Base-by-base conservation (phyloP, 2,329 filamentous ascomycete species). In the Penicillium polonicum region DNA sequence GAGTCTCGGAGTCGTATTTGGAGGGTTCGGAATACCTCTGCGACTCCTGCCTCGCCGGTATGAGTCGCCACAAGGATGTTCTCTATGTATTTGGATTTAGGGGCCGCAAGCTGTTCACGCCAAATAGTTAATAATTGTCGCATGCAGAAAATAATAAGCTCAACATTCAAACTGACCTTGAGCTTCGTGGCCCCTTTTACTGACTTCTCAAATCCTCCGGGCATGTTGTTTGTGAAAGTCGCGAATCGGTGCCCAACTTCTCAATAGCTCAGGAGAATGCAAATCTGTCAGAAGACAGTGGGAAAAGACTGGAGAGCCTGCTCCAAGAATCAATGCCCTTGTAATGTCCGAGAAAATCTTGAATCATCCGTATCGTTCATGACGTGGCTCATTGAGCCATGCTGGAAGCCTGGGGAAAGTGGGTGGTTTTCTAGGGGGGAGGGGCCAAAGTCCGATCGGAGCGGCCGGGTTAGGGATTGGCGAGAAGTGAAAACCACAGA, bases 71-170 rank as follows among this genome's bases (percentile, higher is more conserved):
- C 84, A 57, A 99, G 85, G 72, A 99, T 97, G 74, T 97, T 92
- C 76, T 99, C 94, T 80, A 99, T 95, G 80, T 97, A 99, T 79
- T 99, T 99, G 56, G 93, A 94, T 80, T 99, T 99, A 51, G 94
- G 94, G 61, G 94, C 91, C 66, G 94, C 94, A 78, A 92, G 89
- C 91, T 95, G 71, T 62, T 39, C 29, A 43, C 31, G 57, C 49
- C 44, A 54, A 59, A 68, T 57, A 67, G 41, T 66, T 29, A 67
- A 52, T 48, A 21, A 39, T 7, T 50, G 54, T 33, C 46, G 17
- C 41, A 35, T 31, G 8, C 4, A 10, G 4, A 35, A 8, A 45
- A n/a, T 0, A 33, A 25, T 21, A n/a, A 4, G 2, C 13, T 33
- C 31, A 21, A 10, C 8, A 51, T 43, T 43, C 35, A 66, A 75